Evolutionary conservation across 345 rosid species (phyloP).

Genomic region (Excoecaria agallocha): DNA sequence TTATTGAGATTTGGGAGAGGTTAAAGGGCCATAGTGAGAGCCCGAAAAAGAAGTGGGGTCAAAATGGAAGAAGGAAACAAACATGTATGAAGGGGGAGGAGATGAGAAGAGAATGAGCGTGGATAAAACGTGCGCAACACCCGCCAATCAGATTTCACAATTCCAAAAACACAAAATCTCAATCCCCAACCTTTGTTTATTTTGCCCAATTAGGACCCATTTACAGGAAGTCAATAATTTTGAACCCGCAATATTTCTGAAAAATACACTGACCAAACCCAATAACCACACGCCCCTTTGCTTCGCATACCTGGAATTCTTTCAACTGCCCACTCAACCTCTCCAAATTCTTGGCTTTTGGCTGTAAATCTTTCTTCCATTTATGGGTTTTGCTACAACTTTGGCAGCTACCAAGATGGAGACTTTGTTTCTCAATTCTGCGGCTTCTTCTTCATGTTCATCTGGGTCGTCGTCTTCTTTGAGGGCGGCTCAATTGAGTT

Average conservation of each 20-base stretch:
- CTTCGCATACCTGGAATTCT: not conserved
- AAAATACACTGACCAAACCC: not conserved
- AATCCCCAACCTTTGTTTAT: no score
- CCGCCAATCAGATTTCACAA: conserved; percentile 57
- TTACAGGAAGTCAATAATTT: conserved; percentile 18
- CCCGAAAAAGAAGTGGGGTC: conserved; percentile 4
- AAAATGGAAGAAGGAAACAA: not conserved
- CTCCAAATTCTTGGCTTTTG: not conserved
- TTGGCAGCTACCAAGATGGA: conserved; percentile 29
- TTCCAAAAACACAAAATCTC: conserved; percentile 7
- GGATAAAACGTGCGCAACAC: conserved; percentile 59
- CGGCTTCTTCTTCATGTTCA: conserved; percentile 14
- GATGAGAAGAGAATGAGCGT: conserved; percentile 41
- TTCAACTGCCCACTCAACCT: not conserved
- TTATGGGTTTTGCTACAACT: conserved; percentile 27
- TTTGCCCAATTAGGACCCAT: not conserved
- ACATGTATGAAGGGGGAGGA: not conserved
- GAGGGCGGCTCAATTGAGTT: not conserved
- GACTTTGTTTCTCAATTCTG: conserved; percentile 24
- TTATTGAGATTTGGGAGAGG: not conserved
- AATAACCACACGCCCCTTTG: conserved; percentile 13
- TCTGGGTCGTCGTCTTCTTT: conserved; percentile 8
- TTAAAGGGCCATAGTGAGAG: not conserved
- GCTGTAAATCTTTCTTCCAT: not conserved
- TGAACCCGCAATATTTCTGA: conserved; percentile 11